phyloP scores from a whole-genome alignment of 2,329 filamentous ascomycete genomes.

The Colletotrichum liriopes region DNA sequence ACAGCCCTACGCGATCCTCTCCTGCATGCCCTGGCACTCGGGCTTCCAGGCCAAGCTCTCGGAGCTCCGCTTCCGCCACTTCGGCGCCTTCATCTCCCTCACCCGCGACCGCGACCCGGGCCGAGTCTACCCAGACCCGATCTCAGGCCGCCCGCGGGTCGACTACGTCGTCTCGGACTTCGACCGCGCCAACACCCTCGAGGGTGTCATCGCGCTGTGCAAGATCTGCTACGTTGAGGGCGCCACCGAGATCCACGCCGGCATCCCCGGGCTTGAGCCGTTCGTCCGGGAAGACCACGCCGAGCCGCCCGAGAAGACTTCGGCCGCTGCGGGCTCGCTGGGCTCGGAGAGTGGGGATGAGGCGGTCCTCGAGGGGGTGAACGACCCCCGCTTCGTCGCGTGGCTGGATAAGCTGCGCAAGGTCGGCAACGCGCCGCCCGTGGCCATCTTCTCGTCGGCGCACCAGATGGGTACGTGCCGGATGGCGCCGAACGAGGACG shows the following conservation, averaged over 20 bases:
- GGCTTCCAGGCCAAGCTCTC: constrained; percentile 82
- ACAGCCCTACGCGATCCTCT: constrained; percentile 76
- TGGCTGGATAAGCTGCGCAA: constrained; percentile 71
- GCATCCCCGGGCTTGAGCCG: constrained; percentile 73
- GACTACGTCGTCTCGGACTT: constrained; percentile 80
- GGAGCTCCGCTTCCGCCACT: constrained; percentile 77
- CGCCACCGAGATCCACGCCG: constrained; percentile 83
- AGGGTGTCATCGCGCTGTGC: constrained; percentile 79
- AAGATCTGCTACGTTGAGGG: constrained; percentile 86
- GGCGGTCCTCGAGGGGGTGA: constrained; percentile 55
- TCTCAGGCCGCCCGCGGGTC: constrained; percentile 75
- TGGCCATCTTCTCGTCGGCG: constrained; percentile 75
- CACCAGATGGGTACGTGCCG: constrained; percentile 87
- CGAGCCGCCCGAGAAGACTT: constrained; percentile 41
- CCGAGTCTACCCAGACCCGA: constrained; percentile 79
- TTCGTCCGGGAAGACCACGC: constrained; percentile 65
- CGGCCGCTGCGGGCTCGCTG: constrained; percentile 9
- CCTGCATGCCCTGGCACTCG: constrained; percentile 76
- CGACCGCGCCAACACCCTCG: constrained; percentile 80
- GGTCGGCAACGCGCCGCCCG: constrained; percentile 66
- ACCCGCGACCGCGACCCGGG: constrained; percentile 84
- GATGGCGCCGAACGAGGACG: constrained; percentile 72
- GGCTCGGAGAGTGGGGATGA: constrained; percentile 20
- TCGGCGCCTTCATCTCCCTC: constrained; percentile 81
- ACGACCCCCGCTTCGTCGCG: constrained; percentile 71